phyloP scores from a whole-genome alignment of 352 stramenopile genomes.

The Pythium dissotocum region DNA sequence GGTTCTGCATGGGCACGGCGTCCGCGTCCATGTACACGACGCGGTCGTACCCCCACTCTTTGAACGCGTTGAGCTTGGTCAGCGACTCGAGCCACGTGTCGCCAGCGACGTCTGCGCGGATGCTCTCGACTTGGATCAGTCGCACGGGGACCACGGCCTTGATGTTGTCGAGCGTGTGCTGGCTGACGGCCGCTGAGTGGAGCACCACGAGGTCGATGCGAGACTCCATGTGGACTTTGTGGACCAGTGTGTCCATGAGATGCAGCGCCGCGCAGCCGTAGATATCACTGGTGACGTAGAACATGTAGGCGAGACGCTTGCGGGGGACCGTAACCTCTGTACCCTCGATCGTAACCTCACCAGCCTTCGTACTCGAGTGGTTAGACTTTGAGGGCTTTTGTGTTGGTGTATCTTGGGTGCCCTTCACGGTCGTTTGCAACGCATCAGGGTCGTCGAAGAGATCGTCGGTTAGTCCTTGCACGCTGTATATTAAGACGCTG shows the following conservation, averaged over 20 bases:
- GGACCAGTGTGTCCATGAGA: conserved; percentile 23
- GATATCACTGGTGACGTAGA: conserved; percentile 34
- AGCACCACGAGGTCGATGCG: conserved; percentile 34
- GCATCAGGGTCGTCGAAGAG: no score
- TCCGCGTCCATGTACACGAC: conserved; percentile 38
- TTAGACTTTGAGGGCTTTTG: no score
- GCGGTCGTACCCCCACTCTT: conserved; percentile 37
- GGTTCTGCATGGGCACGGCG: neutral
- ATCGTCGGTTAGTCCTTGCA: no score
- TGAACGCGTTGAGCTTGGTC: conserved; percentile 37
- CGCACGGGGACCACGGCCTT: conserved; percentile 8
- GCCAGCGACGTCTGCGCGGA: conserved; percentile 10
- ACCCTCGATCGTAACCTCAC: no score
- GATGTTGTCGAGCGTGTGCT: conserved; percentile 8
- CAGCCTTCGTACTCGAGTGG: no score
- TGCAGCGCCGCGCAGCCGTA: conserved; percentile 32
- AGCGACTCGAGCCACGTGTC: conserved; percentile 28
- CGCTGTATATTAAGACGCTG: neutral
- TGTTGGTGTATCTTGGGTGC: no score
- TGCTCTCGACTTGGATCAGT: conserved; percentile 25
- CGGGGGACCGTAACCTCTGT: no score
- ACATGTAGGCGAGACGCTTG: conserved; percentile 28
- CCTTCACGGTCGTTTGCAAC: neutral
- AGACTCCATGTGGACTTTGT: conserved; percentile 18
- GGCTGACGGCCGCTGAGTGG: conserved; percentile 14